Evolutionary conservation across 768 basidiomycete genomes (phyloP), one percentile per base, ranked within the genome.

Genomic region (Lactarius psammicola): DNA sequence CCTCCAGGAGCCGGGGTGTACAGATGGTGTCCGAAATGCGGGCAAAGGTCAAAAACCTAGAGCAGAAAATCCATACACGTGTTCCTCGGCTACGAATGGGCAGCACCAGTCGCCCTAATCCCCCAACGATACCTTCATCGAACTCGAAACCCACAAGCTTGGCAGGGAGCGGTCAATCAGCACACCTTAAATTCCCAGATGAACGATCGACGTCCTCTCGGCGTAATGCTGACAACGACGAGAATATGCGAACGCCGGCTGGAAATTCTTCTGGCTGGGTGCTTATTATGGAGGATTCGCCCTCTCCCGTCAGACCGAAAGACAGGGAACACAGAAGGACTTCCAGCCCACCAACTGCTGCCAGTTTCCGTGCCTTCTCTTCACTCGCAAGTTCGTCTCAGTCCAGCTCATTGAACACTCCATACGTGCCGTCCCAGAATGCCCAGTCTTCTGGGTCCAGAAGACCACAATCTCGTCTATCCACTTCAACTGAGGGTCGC

Each of bases 21-120:
- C 92, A 94, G 72, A 94, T 95, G 93, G 91, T 94, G 6, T 89
- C 90, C 28, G 93, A 94, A 74, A 92, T 95, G 89, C 85, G 93
- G 49, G 91, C 90, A 44, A 83, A 89, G 59, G 92, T 94, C 34
- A 86, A 81, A 72, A 89, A 87, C 70, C 77, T 94, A 44, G 90
- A 94, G 72, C 90, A 92, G 77, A 91, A 89, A 76, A 90, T 94
- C 54, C 90, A 93, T 72, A 92, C 90, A 53, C 89, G 89, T 53
- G 92, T 94, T 59, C 92, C 92, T 28, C 84, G 92, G 61, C 74
- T 94, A 62, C 88, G 92, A 15, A 90, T 92, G 87, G 87, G 86
- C 23, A 92, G 90, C 72, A 84, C 86, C 60, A 86, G 85, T 54
- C 82, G 83, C 59, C 82, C 85, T 46, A 76, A 44, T 36, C 72